Conservation (phyloP, 108 stramenopile genomes). For the Nitzschia inconspicua region DNA sequence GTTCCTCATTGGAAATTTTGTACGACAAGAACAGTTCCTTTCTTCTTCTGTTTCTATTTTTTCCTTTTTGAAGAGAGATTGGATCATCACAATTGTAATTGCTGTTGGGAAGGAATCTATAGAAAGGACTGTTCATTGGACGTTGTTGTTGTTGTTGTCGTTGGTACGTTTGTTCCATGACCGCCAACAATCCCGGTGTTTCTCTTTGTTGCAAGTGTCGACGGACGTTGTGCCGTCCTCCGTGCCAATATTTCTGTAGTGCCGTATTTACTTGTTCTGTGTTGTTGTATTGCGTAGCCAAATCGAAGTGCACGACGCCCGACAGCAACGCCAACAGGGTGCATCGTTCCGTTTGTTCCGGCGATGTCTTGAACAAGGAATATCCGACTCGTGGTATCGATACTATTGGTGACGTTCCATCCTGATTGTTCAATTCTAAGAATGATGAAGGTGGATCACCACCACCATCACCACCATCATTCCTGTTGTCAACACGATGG, state of each 20-base stretch:
- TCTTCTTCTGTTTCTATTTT: conserved; percentile 15
- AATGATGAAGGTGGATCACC: too few species aligned
- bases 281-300: conserved; percentile 54
- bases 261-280: conserved; percentile 39
- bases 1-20: conserved; percentile 69
- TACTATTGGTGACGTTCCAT: conserved; percentile 22
- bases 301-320: conserved; percentile 68
- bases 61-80: not conserved
- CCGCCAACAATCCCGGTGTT: conserved; percentile 31
- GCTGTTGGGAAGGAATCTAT: conserved; percentile 29
- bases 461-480: too few species aligned
- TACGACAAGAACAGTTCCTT: conserved; percentile 60
- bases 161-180: conserved; percentile 18
- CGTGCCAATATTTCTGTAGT: conserved; percentile 33
- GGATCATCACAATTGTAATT: conserved; percentile 1
- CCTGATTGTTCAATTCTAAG: too few species aligned
- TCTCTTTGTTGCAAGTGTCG: conserved; percentile 23
- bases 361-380: conserved; percentile 74
- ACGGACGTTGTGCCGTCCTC: conserved; percentile 28
- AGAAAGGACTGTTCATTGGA: too few species aligned
- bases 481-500: too few species aligned
- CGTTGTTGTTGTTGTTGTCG: conserved; percentile 18
- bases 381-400: conserved; percentile 66
- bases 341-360: conserved; percentile 44
- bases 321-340: conserved; percentile 57